These are phyloP conservation scores for Russula earlei DNA, from an alignment of 768 basidiomycete genomes.

Conservation along the genomic window DNA sequence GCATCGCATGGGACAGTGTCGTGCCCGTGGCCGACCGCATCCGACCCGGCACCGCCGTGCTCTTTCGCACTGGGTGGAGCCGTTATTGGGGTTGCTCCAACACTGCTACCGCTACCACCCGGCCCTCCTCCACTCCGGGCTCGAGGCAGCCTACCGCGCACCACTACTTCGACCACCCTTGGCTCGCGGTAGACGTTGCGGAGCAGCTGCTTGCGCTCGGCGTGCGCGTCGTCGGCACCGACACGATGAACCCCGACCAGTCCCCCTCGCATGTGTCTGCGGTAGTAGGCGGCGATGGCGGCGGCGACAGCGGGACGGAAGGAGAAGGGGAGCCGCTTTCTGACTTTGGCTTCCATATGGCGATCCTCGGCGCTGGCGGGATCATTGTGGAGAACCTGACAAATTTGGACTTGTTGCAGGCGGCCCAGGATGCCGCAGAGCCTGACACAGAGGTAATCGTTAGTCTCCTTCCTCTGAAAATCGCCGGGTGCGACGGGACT, in stretches of 20 bases:
- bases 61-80: slow-evolving; percentile 25
- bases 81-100: slow-evolving; percentile 18
- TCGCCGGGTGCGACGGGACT: slow-evolving; percentile 23
- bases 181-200: slow-evolving; percentile 22
- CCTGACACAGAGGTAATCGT: slow-evolving; percentile 10
- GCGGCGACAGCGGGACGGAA: background rate
- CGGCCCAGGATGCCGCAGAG: background rate
- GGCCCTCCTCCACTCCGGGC: too few relatives aligned
- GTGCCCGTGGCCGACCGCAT: slow-evolving; percentile 16
- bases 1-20: slow-evolving; percentile 21
- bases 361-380: slow-evolving; percentile 20
- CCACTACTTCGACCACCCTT: slow-evolving; percentile 25
- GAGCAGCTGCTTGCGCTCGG: slow-evolving; percentile 21
- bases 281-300: background rate
- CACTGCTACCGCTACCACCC: background rate
- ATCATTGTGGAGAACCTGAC: slow-evolving; percentile 26
- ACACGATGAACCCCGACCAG: slow-evolving; percentile 25
- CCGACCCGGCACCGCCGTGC: slow-evolving; percentile 19
- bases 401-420: slow-evolving; percentile 20
- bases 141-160: background rate
- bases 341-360: slow-evolving; percentile 21
- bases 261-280: slow-evolving; percentile 9
- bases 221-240: slow-evolving; percentile 22
- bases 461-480: slow-evolving; percentile 23
- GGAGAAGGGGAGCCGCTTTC: background rate